Conservation (phyloP, 805 yeast species). For the Spathaspora sp. region DNA sequence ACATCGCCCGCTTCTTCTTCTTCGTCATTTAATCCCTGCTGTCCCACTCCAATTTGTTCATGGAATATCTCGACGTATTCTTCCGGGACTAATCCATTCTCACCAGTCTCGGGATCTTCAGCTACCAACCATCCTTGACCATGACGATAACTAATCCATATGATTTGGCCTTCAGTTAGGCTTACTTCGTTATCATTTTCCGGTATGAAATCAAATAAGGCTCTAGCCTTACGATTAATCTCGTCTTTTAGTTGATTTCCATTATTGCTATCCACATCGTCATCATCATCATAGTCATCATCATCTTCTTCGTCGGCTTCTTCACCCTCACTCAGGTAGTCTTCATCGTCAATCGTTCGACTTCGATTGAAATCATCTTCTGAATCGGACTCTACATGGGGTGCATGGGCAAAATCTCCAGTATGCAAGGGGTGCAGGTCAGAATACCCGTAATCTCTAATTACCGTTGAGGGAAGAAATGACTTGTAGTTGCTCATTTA, state of each 20-base stretch:
- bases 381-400: background rate
- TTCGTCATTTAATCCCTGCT: conserved; percentile 2
- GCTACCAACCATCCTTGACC: conserved; percentile 99
- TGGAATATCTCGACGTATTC: conserved; percentile 68
- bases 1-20: conserved; percentile 16
- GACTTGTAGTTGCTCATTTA: background rate
- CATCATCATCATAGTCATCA: conserved; percentile 1
- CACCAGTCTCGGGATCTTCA: conserved; percentile 67
- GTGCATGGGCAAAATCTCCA: conserved; percentile 34
- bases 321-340: background rate
- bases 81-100: conserved; percentile 92
- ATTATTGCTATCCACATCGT: conserved; percentile 4
- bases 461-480: conserved; percentile 12
- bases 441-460: conserved; percentile 81
- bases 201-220: conserved; percentile 84
- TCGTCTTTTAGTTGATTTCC: conserved; percentile 22
- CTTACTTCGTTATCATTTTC: conserved; percentile 92
- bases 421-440: conserved; percentile 66
- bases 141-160: conserved; percentile 85
- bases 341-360: background rate
- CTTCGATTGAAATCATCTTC: background rate
- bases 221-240: conserved; percentile 63
- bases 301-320: conserved; percentile 3
- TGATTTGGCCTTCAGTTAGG: conserved; percentile 72
- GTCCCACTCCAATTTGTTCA: conserved; percentile 1